These are phyloP conservation scores for Marchantia paleacea DNA, from an alignment of 225 moss, liverwort and hornwort genomes.

Conservation along the genomic window DNA sequence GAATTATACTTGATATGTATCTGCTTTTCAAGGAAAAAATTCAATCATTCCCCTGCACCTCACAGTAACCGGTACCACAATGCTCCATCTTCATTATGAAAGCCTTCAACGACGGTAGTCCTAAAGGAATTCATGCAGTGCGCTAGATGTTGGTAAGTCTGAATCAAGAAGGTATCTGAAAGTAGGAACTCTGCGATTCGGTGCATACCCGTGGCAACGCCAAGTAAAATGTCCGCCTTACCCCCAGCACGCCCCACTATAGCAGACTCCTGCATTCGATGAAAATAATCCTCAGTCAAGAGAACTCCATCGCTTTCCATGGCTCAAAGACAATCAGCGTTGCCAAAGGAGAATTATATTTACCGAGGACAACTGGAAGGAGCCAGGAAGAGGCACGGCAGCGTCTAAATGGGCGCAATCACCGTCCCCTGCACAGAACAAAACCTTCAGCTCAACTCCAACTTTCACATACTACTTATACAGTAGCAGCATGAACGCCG, in stretches of 20 bases:
- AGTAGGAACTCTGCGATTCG: background rate
- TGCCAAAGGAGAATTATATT: background rate
- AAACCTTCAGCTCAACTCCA: background rate
- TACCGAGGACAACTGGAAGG: slow-evolving; percentile 66
- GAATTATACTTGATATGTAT: background rate
- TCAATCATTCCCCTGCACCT: background rate
- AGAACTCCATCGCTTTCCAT: background rate
- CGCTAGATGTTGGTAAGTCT: background rate
- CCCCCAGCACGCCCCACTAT: slow-evolving; percentile 60
- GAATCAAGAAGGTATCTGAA: background rate
- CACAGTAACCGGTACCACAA: background rate
- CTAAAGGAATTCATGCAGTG: background rate
- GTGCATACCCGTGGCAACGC: slow-evolving; percentile 61
- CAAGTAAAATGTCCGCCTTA: slow-evolving; percentile 59
- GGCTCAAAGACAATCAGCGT: background rate
- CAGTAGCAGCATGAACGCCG: background rate
- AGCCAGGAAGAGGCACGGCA: slow-evolving; percentile 62
- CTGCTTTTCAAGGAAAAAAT: no score
- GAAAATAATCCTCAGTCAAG: background rate
- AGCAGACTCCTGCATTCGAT: slow-evolving; percentile 51
- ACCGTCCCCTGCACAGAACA: slow-evolving; percentile 57
- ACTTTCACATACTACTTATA: background rate
- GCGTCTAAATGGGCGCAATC: slow-evolving; percentile 56
- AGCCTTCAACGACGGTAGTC: background rate
- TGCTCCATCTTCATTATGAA: background rate